Evolutionary conservation across 2,329 filamentous ascomycete species (phyloP).

Genomic region (Elsinoe necatrix): DNA sequence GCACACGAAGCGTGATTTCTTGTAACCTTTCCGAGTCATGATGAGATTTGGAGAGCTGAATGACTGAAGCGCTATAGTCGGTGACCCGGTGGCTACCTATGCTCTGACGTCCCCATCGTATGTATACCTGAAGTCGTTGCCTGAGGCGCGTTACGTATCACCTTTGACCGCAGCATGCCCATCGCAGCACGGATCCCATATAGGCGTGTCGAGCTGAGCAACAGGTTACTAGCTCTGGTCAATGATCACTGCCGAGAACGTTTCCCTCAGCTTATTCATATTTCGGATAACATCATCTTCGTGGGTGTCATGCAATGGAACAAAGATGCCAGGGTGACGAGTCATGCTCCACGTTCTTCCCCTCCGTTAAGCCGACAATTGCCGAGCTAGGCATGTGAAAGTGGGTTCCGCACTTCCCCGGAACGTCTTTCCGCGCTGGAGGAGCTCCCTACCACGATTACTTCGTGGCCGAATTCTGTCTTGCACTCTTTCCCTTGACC

Average conservation of each 20-base stretch:
- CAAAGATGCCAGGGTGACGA: neutral
- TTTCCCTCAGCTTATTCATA: neutral
- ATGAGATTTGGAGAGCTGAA: neutral
- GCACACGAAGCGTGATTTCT: slow-evolving; percentile 4
- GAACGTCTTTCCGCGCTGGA: slow-evolving; percentile 10
- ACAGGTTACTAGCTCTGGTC: neutral
- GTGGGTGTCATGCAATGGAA: neutral
- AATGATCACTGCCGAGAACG: neutral
- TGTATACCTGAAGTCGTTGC: neutral
- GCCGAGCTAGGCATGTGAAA: slow-evolving; percentile 12
- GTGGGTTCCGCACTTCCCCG: slow-evolving; percentile 11
- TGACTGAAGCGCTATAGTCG: neutral
- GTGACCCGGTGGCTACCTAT: neutral
- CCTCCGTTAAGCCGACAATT: slow-evolving; percentile 11
- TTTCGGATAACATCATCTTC: neutral
- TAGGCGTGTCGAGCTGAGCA: neutral
- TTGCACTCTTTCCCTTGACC: neutral
- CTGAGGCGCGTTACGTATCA: slow-evolving; percentile 4
- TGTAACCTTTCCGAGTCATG: slow-evolving; percentile 1
- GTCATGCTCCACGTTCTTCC: neutral
- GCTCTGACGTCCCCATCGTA: neutral
- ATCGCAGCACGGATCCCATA: neutral
- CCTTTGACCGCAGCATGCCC: neutral
- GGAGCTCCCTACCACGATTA: neutral
- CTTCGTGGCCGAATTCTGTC: neutral